A percentile compares a stretch with the other conserved stretches of the same genome.
Evolutionary conservation across 805 yeast species (phyloP).

Genomic region (Peterozyma xylosa): DNA sequence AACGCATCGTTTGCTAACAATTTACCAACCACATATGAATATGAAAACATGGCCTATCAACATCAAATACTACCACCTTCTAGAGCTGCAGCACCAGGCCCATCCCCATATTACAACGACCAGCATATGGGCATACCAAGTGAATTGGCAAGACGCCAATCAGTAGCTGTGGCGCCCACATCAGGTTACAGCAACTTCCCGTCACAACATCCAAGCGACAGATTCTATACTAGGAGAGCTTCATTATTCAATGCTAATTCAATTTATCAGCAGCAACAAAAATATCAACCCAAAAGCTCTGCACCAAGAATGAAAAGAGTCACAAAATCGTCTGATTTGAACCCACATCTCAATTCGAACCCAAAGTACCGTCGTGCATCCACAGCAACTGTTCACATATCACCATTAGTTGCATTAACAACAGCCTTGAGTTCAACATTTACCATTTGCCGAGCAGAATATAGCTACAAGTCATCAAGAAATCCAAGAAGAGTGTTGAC

Average conservation of each 20-base stretch:
- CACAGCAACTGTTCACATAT: constrained; percentile 51
- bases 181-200: neutral
- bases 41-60: constrained; percentile 7
- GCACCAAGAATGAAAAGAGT: constrained; percentile 45
- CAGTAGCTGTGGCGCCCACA: constrained; percentile 5
- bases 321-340: constrained; percentile 38
- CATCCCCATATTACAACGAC: constrained; percentile 4
- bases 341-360: constrained; percentile 51
- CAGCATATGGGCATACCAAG: neutral
- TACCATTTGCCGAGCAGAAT: constrained; percentile 76
- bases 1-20: constrained; percentile 13
- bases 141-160: constrained; percentile 7
- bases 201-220: neutral
- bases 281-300: constrained; percentile 6
- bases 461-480: constrained; percentile 72
- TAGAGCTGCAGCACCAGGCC: constrained; percentile 14
- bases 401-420: constrained; percentile 79
- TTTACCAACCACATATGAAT: constrained; percentile 21
- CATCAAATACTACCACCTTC: constrained; percentile 20
- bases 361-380: constrained; percentile 72
- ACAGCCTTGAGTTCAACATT: constrained; percentile 73
- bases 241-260: constrained; percentile 7
- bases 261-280: constrained; percentile 7
- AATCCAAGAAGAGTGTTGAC: constrained; percentile 92
- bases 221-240: constrained; percentile 4